Evolutionary conservation across 139 green algal genomes (phyloP), one percentile per base, ranked within the genome.

Genomic region (Asterochloris erici): DNA sequence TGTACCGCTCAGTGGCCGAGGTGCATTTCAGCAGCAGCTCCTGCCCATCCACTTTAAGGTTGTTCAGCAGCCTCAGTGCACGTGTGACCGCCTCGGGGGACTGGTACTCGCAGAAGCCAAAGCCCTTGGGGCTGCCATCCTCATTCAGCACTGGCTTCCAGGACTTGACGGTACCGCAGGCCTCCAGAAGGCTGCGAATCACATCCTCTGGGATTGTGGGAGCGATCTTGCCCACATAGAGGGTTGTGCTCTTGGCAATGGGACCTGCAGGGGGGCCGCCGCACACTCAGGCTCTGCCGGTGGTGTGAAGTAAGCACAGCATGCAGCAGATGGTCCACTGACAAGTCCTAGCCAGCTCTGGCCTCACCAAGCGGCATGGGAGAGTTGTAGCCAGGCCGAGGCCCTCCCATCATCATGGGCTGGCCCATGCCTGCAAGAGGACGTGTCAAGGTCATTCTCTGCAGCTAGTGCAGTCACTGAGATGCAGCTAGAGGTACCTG

Each of bases 61-160:
- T 91, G 71, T 94, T 89, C 11, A 97, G 80, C 29, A 95, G 81
- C 15, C 88, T 70, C 74, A 98, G 82, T 11, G 94, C 91, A 12
- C 91, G 79, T 38, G 95, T 78, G 17, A 93, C 91, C 9, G 91
- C 93, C 81, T 96, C 90, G 0, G 89, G 88, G 60, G 94, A 88
- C 73, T 92, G 90, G 84, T 94, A 99, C 81, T 97, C 95, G 74
- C 90, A 95, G 74, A 98, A 98, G 26, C 95, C 95, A 90, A 98
- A 98, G 14, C 92, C 93, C 81, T 98, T 98, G 62, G 85, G 85
- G 64, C 85, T 76, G 38, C 91, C 87, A 0, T 86, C 97, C 11
- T 91, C 89, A 1, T 94, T 91, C 76, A 98, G 95, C 17, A 93
- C 87, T 0, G 93, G 91, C 87, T 98, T 98, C 96, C 95, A 98